phyloP scores from a whole-genome alignment of 345 rosid genomes.

The Viola odorata region DNA sequence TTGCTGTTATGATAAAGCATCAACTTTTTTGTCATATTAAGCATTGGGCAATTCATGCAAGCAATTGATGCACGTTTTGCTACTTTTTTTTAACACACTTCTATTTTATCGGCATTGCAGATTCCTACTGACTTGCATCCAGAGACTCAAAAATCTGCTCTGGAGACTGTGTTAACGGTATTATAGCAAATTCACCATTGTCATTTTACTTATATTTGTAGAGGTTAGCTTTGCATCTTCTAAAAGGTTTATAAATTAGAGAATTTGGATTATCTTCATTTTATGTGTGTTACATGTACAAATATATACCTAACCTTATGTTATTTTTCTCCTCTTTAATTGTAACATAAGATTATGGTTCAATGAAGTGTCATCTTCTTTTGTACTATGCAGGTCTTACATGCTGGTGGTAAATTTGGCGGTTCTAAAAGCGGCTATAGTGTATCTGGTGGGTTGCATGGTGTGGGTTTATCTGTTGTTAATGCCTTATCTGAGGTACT shows the following conservation, averaged over 20 bases:
- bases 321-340: background rate
- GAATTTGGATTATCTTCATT: background rate
- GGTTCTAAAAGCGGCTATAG: conserved; percentile 93
- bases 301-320: background rate
- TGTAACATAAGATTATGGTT: background rate
- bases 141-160: conserved; percentile 76
- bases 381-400: conserved; percentile 63
- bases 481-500: conserved; percentile 96
- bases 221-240: conserved; percentile 11
- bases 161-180: conserved; percentile 99
- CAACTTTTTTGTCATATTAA: background rate
- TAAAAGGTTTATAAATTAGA: too few species aligned
- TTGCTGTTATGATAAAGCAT: background rate
- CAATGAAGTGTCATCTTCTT: background rate
- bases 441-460: conserved; percentile 97
- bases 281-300: background rate
- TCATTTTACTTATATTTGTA: conserved; percentile 3
- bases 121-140: conserved; percentile 98
- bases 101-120: conserved; percentile 40
- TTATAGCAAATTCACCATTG: background rate
- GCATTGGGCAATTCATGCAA: background rate
- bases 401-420: conserved; percentile 98
- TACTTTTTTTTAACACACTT: background rate
- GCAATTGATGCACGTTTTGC: conserved; percentile 7
- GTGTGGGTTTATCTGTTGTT: conserved; percentile 97